Evolutionary conservation across 1,284 basidiomycete species (phyloP), one percentile per base, ranked within the genome.

Genomic region (Kalmanozyma brasiliensis): DNA sequence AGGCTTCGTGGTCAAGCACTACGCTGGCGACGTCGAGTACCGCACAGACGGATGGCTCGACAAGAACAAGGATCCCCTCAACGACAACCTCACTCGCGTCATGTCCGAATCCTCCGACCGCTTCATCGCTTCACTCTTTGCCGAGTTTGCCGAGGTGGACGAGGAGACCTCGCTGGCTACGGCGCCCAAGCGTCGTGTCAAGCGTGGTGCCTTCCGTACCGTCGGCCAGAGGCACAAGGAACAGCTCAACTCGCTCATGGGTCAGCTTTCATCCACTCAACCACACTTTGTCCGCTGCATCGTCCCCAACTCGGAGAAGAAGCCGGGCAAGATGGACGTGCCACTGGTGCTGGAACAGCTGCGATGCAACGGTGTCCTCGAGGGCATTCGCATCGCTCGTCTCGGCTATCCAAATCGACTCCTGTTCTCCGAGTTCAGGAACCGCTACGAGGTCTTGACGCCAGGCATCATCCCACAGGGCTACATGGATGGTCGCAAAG

Each of bases 231-330:
- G 94, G 36, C 96, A 98, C 85, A 96, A 94, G 81, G 96, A 98
- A 83, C 95, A 98, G 82, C 87, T 98, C 9, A 87, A 90, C 14
- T 91, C 91, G 77, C 86, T 99, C 47, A 97, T 98, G 93, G 83
- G 85, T 7, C 95, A 98, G 82, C 86, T 99, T 8, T 88, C 91
- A 52, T 89, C 91, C 1, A 99, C 96, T 0, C 94, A 98, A 80
- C 96, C 96, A 0, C 96, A 99, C 83, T 99, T 98, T 82, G 92
- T 99, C 11, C 88, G 96, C 41, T 99, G 96, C 82, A 98, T 99
- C 77, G 95, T 98, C 1, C 96, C 96, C 1, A 99, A 99, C 79
- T 85, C 87, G 6, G 86, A 89, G 82, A 98, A 98, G 87, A 92
- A 91, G 79, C 93, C 96, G 0, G 92, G 92, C 16, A 88, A 91